Base-by-base conservation (phyloP, 306 rosid genomes). In the Rosa chinensis region DNA sequence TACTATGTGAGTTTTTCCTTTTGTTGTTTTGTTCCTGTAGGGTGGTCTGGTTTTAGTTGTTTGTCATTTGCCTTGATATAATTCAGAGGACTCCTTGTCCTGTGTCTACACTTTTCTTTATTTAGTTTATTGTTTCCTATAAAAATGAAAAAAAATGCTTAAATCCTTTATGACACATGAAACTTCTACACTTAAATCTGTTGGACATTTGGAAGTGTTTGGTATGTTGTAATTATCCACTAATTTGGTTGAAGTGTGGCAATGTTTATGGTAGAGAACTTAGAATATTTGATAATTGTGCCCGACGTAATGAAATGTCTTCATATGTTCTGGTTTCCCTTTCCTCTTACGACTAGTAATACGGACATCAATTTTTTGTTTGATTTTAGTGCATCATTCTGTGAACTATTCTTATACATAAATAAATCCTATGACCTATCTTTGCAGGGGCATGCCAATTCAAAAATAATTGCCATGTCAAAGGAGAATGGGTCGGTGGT, bases 361-460 rank as follows among this genome's bases (percentile, higher is more conserved):
- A 8, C 49, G 12, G 80, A 42, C 13, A 48, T 32, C 14, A 35
- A 67, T 66, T 61, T 14, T 12, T 12, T 59, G 23, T 32, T 28
- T 42, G 28, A 28, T 6, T 11, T 37, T 40, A 32, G 6, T 49
- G 55, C 39, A 56, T 78, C 32, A 11, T 23, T 67, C 45, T 23
- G 11, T 6, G 35, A 21, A 10, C 70, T 66, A 66, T 35, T 28
- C 11, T 7, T 35, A 25, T 64, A 61, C 25, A 5, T 1, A 6
- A 66, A 35, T 12, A 35, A 14, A 7, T 6, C 32, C 20, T 35
- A 2, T 37, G 23, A 66, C 45, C 73, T 71, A 28, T 72, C 10
- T 45, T 53, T 70, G 23, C 76, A 86, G 89, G 88, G 73, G 40
- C 78, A 69, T 64, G 86, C 71, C 25, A 86, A 80, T 55, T 81